These are phyloP conservation scores for Arthroderma uncinatum DNA, from an alignment of 2,329 filamentous ascomycete genomes.

Conservation along the genomic window DNA sequence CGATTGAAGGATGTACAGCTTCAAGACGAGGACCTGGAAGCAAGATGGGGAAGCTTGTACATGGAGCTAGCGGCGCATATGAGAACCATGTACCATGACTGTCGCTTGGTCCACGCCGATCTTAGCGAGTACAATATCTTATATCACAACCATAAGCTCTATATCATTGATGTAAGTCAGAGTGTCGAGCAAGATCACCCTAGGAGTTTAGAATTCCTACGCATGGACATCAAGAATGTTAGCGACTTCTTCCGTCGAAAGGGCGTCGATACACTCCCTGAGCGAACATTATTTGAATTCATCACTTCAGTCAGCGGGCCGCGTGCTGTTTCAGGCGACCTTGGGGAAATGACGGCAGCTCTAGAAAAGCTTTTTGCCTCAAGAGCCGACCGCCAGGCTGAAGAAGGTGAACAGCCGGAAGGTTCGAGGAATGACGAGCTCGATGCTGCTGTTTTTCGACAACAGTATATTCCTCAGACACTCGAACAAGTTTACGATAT, in stretches of 20 bases:
- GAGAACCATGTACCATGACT: slow-evolving; percentile 86
- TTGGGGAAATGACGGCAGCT: slow-evolving; percentile 47
- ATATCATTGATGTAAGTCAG: slow-evolving; percentile 95
- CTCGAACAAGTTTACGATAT: slow-evolving; percentile 94
- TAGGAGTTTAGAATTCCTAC: slow-evolving; percentile 78
- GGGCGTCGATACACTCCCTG: slow-evolving; percentile 67
- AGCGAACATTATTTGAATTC: slow-evolving; percentile 74
- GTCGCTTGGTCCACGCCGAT: slow-evolving; percentile 87
- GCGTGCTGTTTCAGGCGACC: slow-evolving; percentile 22
- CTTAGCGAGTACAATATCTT: slow-evolving; percentile 96
- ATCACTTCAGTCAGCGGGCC: slow-evolving; percentile 53
- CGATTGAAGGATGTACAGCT: slow-evolving; percentile 79
- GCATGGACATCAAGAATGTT: slow-evolving; percentile 98
- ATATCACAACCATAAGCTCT: slow-evolving; percentile 70
- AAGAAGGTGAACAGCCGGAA: slow-evolving; percentile 33
- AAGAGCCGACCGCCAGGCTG: slow-evolving; percentile 39
- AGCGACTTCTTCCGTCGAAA: slow-evolving; percentile 84
- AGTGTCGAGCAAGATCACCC: slow-evolving; percentile 96
- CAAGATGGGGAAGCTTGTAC: slow-evolving; percentile 69
- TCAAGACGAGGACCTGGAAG: slow-evolving; percentile 53
- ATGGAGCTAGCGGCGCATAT: slow-evolving; percentile 76
- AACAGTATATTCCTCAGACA: slow-evolving; percentile 93
- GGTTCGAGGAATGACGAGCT: slow-evolving; percentile 53
- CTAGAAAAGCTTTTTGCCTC: slow-evolving; percentile 58
- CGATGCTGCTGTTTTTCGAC: slow-evolving; percentile 84